Conservation (phyloP, 352 stramenopile species). For the Phytophthora agathidicida region DNA sequence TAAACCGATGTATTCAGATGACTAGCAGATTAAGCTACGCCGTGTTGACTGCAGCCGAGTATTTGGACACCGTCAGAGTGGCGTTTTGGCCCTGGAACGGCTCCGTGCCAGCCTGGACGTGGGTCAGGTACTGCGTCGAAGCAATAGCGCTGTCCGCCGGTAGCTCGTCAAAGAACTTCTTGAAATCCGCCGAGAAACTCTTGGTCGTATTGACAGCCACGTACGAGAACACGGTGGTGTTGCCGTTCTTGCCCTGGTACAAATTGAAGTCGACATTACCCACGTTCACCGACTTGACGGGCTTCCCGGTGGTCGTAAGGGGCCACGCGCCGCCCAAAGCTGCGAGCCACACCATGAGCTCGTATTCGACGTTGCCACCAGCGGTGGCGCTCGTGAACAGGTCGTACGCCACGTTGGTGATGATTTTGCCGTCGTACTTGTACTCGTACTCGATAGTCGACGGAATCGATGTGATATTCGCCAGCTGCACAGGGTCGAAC, state of each 20-base stretch:
- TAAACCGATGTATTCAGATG: too few species aligned
- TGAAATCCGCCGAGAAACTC: slow-evolving; percentile 29
- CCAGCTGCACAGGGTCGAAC: slow-evolving; percentile 35
- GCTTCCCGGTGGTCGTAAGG: slow-evolving; percentile 28
- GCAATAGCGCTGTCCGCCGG: slow-evolving; percentile 21
- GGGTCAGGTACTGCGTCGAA: slow-evolving; percentile 31
- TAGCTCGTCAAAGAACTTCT: slow-evolving; percentile 33
- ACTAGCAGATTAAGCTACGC: not conserved
- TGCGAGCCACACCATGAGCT: slow-evolving; percentile 44
- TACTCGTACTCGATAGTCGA: slow-evolving; percentile 41
- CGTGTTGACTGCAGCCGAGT: slow-evolving; percentile 21
- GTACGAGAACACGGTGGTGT: slow-evolving; percentile 40
- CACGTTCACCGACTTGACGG: slow-evolving; percentile 18
- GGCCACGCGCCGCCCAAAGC: slow-evolving; percentile 33
- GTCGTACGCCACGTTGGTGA: slow-evolving; percentile 46
- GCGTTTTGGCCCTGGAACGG: slow-evolving; percentile 32
- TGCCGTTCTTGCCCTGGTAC: slow-evolving; percentile 34
- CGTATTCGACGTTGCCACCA: slow-evolving; percentile 32
- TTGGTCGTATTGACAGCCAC: slow-evolving; percentile 25
- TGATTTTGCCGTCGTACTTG: slow-evolving; percentile 35
- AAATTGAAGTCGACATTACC: slow-evolving; percentile 21
- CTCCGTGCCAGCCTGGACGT: slow-evolving; percentile 36
- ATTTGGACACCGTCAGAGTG: slow-evolving; percentile 29
- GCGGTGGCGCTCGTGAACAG: slow-evolving; percentile 36
- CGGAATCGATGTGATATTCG: slow-evolving; percentile 36